Conservation (phyloP, 139 green algal genomes). For the Coccomyxa sp. region DNA sequence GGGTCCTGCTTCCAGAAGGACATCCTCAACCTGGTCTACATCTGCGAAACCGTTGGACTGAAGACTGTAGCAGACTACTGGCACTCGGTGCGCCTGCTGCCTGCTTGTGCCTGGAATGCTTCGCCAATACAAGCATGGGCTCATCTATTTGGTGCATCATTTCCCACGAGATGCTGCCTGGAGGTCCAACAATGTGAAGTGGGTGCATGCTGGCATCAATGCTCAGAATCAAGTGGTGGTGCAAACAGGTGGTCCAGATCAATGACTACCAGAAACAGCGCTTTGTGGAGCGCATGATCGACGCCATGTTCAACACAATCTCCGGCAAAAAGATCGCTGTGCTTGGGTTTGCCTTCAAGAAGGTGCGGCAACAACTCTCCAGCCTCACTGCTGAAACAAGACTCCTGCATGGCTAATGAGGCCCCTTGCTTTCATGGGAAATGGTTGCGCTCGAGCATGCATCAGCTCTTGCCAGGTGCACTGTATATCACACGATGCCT, state of each 20-base stretch:
- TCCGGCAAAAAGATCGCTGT: constrained; percentile 91
- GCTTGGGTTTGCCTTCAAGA: constrained; percentile 99
- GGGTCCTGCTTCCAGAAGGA: constrained; percentile 99
- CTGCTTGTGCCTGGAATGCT: neutral
- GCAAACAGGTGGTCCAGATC: constrained; percentile 78
- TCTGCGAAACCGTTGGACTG: constrained; percentile 91
- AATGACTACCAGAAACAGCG: constrained; percentile 99
- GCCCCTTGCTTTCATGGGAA: too few species aligned
- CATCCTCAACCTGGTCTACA: constrained; percentile 97
- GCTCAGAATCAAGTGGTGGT: neutral
- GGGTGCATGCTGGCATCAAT: neutral
- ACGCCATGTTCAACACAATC: constrained; percentile 99
- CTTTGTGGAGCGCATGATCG: constrained; percentile 94
- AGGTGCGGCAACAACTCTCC: constrained; percentile 38
- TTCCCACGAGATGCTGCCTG: neutral
- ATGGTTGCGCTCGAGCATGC: too few species aligned
- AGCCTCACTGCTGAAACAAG: too few species aligned
- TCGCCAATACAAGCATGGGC: too few species aligned
- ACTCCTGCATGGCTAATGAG: too few species aligned
- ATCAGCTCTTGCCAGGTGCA: too few species aligned
- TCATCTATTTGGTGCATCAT: too few species aligned
- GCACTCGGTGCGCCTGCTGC: constrained; percentile 40
- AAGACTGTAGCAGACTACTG: constrained; percentile 96
- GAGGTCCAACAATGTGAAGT: neutral
- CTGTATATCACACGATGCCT: too few species aligned